Conservation (phyloP, 2,329 filamentous ascomycete genomes). For the Apiospora marii region DNA sequence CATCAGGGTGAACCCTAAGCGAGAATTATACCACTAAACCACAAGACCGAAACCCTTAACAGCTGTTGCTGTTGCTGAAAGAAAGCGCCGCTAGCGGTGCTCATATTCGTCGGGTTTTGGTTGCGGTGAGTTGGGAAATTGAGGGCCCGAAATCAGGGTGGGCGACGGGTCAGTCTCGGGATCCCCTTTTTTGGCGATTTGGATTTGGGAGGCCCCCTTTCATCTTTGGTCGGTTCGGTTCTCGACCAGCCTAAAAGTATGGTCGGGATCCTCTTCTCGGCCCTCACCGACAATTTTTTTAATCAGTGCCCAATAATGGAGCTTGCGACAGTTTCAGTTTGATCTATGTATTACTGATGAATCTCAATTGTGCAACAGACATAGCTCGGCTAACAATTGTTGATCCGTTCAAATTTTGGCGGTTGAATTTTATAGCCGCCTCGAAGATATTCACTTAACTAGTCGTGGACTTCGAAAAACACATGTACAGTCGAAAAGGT, state of each 20-base stretch:
- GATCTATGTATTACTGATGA: not conserved
- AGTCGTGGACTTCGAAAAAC: not conserved
- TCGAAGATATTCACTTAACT: not conserved
- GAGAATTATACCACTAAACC: constrained; percentile 22
- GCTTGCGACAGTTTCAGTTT: not conserved
- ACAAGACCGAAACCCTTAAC: constrained; percentile 20
- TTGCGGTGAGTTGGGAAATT: not conserved
- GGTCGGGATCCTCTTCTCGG: not conserved
- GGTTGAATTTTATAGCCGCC: not conserved
- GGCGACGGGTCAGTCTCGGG: not conserved
- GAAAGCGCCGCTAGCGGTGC: not conserved
- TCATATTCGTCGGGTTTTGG: too few species aligned
- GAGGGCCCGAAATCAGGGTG: not conserved
- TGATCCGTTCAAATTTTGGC: not conserved
- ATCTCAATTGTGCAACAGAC: not conserved
- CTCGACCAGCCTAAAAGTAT: not conserved
- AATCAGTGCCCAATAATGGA: not conserved
- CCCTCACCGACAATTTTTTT: constrained; percentile 8
- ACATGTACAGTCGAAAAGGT: not conserved
- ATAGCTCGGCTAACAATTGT: not conserved
- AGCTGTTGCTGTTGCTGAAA: not conserved
- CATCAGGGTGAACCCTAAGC: constrained; percentile 14
- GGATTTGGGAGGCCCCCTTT: not conserved
- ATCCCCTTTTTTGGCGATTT: not conserved
- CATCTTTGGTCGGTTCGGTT: not conserved